Conservation (phyloP, 768 basidiomycete species). For the Mycena olivaceomarginata region DNA sequence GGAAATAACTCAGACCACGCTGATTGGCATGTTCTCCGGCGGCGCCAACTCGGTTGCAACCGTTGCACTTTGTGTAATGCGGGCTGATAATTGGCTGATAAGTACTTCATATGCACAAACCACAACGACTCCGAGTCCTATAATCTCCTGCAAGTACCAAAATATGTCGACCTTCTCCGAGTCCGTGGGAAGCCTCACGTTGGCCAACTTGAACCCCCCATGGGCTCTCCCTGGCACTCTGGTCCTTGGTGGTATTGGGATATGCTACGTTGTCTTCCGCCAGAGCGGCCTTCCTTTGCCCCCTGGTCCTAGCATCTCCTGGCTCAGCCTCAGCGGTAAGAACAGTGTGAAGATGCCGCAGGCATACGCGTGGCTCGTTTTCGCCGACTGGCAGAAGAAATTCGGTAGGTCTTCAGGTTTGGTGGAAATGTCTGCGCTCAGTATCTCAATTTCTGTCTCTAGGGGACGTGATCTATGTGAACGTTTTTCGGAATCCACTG, state of each 20-base stretch:
- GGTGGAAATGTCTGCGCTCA: neutral
- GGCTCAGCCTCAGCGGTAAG: constrained; percentile 52
- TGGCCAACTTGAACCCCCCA: neutral
- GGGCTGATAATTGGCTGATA: too few relatives aligned
- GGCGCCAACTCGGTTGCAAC: too few relatives aligned
- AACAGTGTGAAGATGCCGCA: constrained; percentile 56
- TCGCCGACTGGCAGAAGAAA: constrained; percentile 61
- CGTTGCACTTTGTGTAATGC: too few relatives aligned
- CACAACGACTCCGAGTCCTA: neutral
- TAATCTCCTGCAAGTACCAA: neutral
- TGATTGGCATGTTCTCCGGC: too few relatives aligned
- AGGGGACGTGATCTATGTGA: constrained; percentile 75
- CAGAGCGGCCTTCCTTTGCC: constrained; percentile 60
- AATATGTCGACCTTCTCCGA: neutral
- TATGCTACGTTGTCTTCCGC: constrained; percentile 4
- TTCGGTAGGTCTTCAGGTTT: constrained; percentile 55
- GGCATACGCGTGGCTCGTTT: constrained; percentile 59
- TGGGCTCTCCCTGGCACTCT: constrained; percentile 20
- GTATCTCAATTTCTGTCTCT: constrained; percentile 12
- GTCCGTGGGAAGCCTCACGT: neutral
- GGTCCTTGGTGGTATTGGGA: neutral
- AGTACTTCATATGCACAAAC: too few relatives aligned
- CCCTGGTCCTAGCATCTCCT: constrained; percentile 75
- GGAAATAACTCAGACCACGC: too few relatives aligned
- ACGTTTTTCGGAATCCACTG: constrained; percentile 68